phyloP scores from a whole-genome alignment of 257 asterid species.

The Eucommia ulmoides region DNA sequence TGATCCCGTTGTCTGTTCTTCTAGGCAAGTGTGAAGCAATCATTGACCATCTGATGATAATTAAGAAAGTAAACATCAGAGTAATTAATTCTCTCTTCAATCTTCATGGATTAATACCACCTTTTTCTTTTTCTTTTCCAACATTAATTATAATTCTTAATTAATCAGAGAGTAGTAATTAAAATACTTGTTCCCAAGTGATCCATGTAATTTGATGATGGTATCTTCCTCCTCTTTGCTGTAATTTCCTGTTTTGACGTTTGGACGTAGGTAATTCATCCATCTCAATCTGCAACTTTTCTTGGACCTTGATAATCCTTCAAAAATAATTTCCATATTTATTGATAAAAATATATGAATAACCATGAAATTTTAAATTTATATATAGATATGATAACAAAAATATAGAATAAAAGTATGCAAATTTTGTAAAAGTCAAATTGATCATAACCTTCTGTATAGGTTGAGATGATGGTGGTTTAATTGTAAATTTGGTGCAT shows the following conservation, averaged over 20 bases:
- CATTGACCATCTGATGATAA: conserved; percentile 17
- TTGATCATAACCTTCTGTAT: too few relatives aligned
- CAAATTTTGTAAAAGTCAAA: too few relatives aligned
- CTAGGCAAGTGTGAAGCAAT: conserved; percentile 16
- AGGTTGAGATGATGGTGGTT: not conserved
- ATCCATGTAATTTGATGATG: conserved; percentile 10
- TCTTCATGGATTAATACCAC: too few relatives aligned
- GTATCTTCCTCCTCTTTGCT: conserved; percentile 17
- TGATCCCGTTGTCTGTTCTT: conserved; percentile 8
- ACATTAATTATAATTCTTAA: too few relatives aligned
- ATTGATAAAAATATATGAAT: not conserved
- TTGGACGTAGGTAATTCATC: conserved; percentile 22
- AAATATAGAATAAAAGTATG: too few relatives aligned
- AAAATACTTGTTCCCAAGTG: conserved; percentile 19
- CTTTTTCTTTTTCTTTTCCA: too few relatives aligned
- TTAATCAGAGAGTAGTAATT: not conserved
- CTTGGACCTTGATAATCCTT: conserved; percentile 19
- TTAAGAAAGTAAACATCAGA: not conserved
- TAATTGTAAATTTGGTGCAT: not conserved
- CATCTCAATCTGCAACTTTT: conserved; percentile 27
- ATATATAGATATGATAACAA: not conserved
- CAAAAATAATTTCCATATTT: not conserved
- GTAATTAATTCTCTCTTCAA: too few relatives aligned
- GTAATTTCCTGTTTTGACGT: conserved; percentile 17
- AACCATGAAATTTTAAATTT: too few relatives aligned